Evolutionary conservation across 345 rosid genomes (phyloP).

Genomic region (Euphorbia lathyris): DNA sequence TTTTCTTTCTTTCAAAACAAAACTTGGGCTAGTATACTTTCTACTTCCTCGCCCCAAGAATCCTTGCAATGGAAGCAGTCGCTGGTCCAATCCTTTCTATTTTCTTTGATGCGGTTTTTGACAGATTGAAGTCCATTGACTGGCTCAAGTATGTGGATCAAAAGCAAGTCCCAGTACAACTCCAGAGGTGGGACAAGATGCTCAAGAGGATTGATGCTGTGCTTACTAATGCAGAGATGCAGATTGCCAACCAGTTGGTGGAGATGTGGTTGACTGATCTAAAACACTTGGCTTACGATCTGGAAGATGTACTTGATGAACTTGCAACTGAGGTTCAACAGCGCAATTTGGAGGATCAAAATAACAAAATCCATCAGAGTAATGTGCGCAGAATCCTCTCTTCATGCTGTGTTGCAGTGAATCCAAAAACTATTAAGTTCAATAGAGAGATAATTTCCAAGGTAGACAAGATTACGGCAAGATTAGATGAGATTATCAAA

Average conservation of each 20-base stretch:
- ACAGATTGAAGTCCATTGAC: too few relatives aligned
- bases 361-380: neutral
- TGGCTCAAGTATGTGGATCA: too few relatives aligned
- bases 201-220: too few relatives aligned
- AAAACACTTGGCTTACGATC: slow-evolving; percentile 24
- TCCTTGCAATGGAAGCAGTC: too few relatives aligned
- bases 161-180: too few relatives aligned
- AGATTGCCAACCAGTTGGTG: neutral
- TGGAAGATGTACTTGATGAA: slow-evolving; percentile 22
- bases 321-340: slow-evolving; percentile 7
- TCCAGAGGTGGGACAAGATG: too few relatives aligned
- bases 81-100: too few relatives aligned
- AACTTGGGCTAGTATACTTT: too few relatives aligned
- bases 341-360: neutral
- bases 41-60: too few relatives aligned
- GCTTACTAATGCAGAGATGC: too few relatives aligned
- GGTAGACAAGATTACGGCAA: slow-evolving; percentile 2
- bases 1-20: too few relatives aligned
- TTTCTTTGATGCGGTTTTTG: too few relatives aligned
- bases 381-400: slow-evolving; percentile 7
- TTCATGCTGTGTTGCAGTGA: neutral
- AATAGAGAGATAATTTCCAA: slow-evolving; percentile 12
- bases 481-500: neutral
- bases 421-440: slow-evolving; percentile 4
- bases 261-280: slow-evolving; percentile 16